Base-by-base conservation (phyloP, 2,329 filamentous ascomycete genomes). In the Dactylellina drechsleri region DNA sequence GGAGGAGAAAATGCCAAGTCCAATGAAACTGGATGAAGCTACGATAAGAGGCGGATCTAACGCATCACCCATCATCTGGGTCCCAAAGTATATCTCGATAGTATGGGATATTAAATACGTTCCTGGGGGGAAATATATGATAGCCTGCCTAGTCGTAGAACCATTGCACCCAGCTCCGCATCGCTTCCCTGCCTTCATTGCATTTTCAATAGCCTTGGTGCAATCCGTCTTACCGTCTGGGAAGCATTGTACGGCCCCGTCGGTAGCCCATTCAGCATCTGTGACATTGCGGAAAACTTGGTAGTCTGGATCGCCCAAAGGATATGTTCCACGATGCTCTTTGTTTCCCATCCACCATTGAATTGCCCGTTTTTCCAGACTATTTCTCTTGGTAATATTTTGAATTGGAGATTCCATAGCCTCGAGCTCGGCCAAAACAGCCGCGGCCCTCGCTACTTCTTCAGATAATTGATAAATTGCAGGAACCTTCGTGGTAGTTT, bases 1-100 rank as follows among this genome's bases (percentile, higher is more conserved):
- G 81, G 97, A 93, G 6, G 31, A 36, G 78, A 98, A 91, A 61
- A 98, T 87, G 50, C 91, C 93, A 84, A 97, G 96, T 57, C 94
- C 95, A 1, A 85, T 77, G 80, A 98, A 99, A 79, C 85, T 84
- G 43, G 89, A 81, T 0, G 88, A 82, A 1, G 91, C 90, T 84
- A 94, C 93, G 82, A 97, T 85, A 0, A 89, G 90, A 0, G 94
- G 77, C 4, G 6, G 49, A 61, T 71, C 41, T 54, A 47, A 80
- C 57, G 90, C 23, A 26, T 74, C 36, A 18, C 78, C 78, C 20
- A 79, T 77, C n/a, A 80, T 15, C 56, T 80, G 77, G 0, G 78
- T 80, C 8, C 43, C 66, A 40, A 71, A 80, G 26, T 72, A 66
- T 20, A 73, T 58, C 4, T 65, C 58, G 7, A 80, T 77, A 1